These are phyloP conservation scores for Trypanosoma scelopori DNA, from an alignment of 208 protist genomes.

Conservation along the genomic window DNA sequence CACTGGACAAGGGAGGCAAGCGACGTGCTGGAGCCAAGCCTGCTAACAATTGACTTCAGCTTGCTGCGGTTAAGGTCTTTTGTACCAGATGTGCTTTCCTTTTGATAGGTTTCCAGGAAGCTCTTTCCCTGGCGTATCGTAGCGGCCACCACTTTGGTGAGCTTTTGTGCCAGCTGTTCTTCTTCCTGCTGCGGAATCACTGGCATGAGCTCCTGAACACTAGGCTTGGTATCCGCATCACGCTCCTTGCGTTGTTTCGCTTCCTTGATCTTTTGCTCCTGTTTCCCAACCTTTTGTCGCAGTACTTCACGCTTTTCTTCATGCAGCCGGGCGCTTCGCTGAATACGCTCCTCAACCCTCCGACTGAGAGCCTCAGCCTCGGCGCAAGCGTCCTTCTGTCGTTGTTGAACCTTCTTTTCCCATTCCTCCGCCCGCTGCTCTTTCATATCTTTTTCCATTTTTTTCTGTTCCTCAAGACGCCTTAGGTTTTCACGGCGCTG, in stretches of 20 bases:
- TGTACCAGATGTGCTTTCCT: constrained; percentile 41
- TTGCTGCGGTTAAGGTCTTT: constrained; percentile 82
- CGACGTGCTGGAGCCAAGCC: constrained; percentile 36
- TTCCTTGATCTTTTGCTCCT: constrained; percentile 78
- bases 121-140: constrained; percentile 53
- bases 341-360: constrained; percentile 34
- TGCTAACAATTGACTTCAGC: constrained; percentile 53
- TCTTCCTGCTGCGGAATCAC: constrained; percentile 49
- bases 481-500: constrained; percentile 41
- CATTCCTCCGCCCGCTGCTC: constrained; percentile 34
- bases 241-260: constrained; percentile 65
- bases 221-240: constrained; percentile 28
- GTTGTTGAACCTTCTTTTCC: constrained; percentile 39
- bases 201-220: constrained; percentile 54
- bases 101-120: constrained; percentile 84
- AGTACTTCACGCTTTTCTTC: constrained; percentile 31
- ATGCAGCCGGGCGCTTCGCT: constrained; percentile 34
- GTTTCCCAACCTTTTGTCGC: constrained; percentile 40
- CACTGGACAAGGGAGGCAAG: constrained; percentile 40
- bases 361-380: constrained; percentile 34
- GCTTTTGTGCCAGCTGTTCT: constrained; percentile 51
- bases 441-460: constrained; percentile 36
- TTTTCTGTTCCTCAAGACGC: constrained; percentile 38
- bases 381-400: constrained; percentile 27
- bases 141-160: constrained; percentile 42